phyloP scores from a whole-genome alignment of 2,329 filamentous ascomycete species.

The Aschersonia sp. region DNA sequence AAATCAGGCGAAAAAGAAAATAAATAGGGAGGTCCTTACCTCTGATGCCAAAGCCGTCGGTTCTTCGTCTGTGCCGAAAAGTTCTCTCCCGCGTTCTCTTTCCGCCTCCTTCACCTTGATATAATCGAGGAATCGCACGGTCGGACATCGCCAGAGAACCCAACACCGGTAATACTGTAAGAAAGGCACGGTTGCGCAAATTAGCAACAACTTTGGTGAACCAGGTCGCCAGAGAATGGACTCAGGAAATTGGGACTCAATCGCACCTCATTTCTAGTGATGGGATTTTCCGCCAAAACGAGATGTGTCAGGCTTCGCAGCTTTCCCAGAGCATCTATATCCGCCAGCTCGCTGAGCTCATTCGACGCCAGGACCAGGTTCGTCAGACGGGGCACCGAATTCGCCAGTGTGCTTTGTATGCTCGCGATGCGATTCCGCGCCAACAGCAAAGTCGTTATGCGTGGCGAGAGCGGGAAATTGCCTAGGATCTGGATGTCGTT shows the following conservation, averaged over 20 bases:
- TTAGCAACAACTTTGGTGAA: no score
- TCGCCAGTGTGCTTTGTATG: constrained; percentile 63
- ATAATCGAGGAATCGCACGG: constrained; percentile 83
- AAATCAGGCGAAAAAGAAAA: not conserved
- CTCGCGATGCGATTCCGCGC: constrained; percentile 75
- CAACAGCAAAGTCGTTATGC: constrained; percentile 74
- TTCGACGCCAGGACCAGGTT: constrained; percentile 78
- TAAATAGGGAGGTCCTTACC: constrained; percentile 20
- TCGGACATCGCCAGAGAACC: constrained; percentile 75
- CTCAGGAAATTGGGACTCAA: not conserved
- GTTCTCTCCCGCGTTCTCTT: constrained; percentile 56
- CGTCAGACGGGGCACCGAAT: constrained; percentile 65
- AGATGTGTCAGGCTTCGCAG: constrained; percentile 65
- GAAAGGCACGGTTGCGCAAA: not conserved
- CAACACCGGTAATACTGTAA: constrained; percentile 77
- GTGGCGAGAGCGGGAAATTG: constrained; percentile 85
- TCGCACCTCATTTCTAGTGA: constrained; percentile 75
- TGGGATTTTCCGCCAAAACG: constrained; percentile 73
- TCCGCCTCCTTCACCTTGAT: constrained; percentile 81
- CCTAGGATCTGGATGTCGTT: constrained; percentile 84
- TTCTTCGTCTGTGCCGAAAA: constrained; percentile 69
- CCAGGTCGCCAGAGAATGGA: no score
- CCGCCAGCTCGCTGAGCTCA: constrained; percentile 67
- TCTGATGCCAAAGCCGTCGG: constrained; percentile 70
- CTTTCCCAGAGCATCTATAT: constrained; percentile 64